phyloP scores from a whole-genome alignment of 1,139 yeast species.

The Yamadazyma oceani region DNA sequence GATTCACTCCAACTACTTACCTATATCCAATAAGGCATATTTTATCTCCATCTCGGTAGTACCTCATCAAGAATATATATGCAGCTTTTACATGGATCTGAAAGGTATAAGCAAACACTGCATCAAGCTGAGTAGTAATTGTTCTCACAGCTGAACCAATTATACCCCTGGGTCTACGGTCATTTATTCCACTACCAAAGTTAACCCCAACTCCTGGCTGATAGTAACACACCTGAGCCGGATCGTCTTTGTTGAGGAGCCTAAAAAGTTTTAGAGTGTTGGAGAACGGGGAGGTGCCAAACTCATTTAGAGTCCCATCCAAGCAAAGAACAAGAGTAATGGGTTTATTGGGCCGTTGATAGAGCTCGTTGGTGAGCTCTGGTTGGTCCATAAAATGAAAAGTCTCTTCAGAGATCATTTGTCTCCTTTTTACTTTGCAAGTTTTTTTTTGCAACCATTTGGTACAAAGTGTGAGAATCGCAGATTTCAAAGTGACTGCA shows the following conservation, averaged over 20 bases:
- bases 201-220: conserved; percentile 67
- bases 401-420: too few species aligned
- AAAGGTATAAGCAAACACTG: conserved; percentile 53
- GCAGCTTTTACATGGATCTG: conserved; percentile 58
- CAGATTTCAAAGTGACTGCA: not conserved
- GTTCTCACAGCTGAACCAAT: conserved; percentile 16
- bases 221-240: conserved; percentile 54
- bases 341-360: too few species aligned
- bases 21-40: conserved; percentile 60
- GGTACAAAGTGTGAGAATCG: not conserved
- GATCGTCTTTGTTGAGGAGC: conserved; percentile 46
- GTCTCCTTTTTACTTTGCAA: not conserved
- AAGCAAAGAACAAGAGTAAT: conserved; percentile 47
- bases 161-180: conserved; percentile 19
- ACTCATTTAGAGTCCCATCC: conserved; percentile 63
- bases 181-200: conserved; percentile 35
- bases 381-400: too few species aligned
- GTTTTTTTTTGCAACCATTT: too few species aligned
- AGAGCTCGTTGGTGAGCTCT: too few species aligned
- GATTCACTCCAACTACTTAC: conserved; percentile 17
- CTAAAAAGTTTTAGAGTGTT: conserved; percentile 56
- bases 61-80: conserved; percentile 49
- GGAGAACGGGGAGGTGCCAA: conserved; percentile 56
- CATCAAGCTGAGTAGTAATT: conserved; percentile 34
- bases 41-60: conserved; percentile 48